Conservation (phyloP, 2,329 filamentous ascomycete species). For the Microcera coccophila region DNA sequence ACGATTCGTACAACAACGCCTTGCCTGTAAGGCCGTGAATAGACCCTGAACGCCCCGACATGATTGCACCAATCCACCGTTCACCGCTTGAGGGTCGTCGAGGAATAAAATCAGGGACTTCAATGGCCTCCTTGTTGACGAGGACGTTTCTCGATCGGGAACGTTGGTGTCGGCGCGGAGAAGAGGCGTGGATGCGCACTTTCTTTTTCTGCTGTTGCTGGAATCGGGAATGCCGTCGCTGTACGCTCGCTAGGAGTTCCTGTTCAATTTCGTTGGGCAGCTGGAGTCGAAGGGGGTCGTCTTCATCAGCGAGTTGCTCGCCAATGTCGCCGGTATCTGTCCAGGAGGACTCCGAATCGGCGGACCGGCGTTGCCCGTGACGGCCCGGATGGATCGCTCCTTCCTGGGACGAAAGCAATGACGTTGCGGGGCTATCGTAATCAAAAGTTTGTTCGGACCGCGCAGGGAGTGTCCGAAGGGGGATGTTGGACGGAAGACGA, state of each 20-base stretch:
- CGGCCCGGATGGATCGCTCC: conserved; percentile 40
- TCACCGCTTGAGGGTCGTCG: conserved; percentile 62
- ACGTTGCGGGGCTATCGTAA: conserved; percentile 39
- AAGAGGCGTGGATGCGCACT: conserved; percentile 62
- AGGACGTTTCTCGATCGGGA: conserved; percentile 31
- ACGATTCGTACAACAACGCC: conserved; percentile 69
- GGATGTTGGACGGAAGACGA: conserved; percentile 79
- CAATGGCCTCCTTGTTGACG: conserved; percentile 72
- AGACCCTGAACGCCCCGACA: conserved; percentile 73
- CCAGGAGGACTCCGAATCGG: conserved; percentile 71
- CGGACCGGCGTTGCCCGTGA: conserved; percentile 42
- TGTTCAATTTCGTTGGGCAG: conserved; percentile 64
- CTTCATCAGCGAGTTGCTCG: conserved; percentile 79
- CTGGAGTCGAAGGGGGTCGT: conserved; percentile 72
- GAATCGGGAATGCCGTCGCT: conserved; percentile 43
- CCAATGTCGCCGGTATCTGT: conserved; percentile 93
- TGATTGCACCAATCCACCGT: conserved; percentile 73
- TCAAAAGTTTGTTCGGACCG: conserved; percentile 36
- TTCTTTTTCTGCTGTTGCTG: conserved; percentile 54
- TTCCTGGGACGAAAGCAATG: conserved; percentile 31
- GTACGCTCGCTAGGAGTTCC: conserved; percentile 51
- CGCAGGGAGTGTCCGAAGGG: conserved; percentile 68
- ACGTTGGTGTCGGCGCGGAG: conserved; percentile 32
- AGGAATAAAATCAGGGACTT: conserved; percentile 66
- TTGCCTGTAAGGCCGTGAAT: conserved; percentile 94